Base-by-base conservation (phyloP, 768 basidiomycete species). In the Tricholoma saponaceum region DNA sequence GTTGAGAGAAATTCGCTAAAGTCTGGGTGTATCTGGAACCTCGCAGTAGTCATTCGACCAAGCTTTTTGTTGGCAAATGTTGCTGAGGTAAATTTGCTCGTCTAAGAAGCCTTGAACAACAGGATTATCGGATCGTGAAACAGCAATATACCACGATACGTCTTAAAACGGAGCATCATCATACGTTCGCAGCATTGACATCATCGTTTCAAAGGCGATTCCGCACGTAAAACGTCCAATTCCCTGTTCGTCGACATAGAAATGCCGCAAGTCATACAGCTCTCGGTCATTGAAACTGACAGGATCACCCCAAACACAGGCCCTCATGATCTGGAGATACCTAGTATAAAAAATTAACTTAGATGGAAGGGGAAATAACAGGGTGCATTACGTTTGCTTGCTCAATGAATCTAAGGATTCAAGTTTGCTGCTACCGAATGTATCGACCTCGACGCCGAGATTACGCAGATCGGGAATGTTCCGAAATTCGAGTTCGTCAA, bases 211-310 rank as follows among this genome's bases (percentile, higher is more conserved):
- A 43, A 58, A 54, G 30, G 60, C 53, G 35, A 58, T 51, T 30
- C 60, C 60, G 43, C 60, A 60, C 12, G 60, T 60, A 51, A 41
- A 60, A 50, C 33, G 57, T 53, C 56, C 60, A 55, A 60, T 54
- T 25, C 28, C 12, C 30, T 58, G 37, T 43, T n/a, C 23, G 53
- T 60, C 57, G n/a, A 60, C 60, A 25, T 60, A 60, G 55, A 60
- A 60, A 26, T 60, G 51, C 56, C 57, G 51, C 56, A 60, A 55
- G 46, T 60, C 60, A 51, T 58, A 60, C 37, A 60, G 51, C 9
- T 32, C 49, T 60, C 55, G 57, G 25, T 52, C 51, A 54, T 60
- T 26, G 44, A 26, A 10, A 13, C n/a, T 33, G 33, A 60, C 60
- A 54, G 9, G 51, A 53, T 49, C 39, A 58, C 51, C 51, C 52